Base-by-base conservation (phyloP, 768 basidiomycete genomes). In the Collybiopsis luxurians region DNA sequence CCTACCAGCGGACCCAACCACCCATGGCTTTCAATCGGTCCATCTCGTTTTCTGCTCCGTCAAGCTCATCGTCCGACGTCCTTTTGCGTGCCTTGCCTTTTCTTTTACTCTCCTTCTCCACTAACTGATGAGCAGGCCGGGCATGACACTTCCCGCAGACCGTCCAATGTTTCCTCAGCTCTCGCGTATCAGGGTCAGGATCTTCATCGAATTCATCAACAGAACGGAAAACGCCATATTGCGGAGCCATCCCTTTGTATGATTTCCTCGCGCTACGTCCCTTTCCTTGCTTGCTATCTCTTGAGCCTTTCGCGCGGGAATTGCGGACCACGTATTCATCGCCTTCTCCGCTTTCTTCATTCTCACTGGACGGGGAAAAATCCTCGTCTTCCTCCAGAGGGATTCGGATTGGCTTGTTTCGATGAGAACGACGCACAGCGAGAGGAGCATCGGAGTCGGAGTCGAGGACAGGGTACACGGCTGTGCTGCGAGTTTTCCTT, bases 1-100 rank as follows among this genome's bases (percentile, higher is more conserved):
- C 80, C 55, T 67, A 90, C 90, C 92, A 95, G 71, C 83, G 79
- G 60, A 93, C 83, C 92, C 92, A 95, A 26, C 92, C 92, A 12
- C 92, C 92, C 45, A 87, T 71, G 6, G 68, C 66, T 12, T 59
- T 70, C 10, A 84, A 70, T 47, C 71, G 74, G 36, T 83, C 80
- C 36, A 77, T 72, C 42, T 87, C 85, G 28, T 83, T 78, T 19
- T 80, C 83, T 9, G 73, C 74, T 43, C 77, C 75, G 49, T 83
- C 86, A 40, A 79, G 77, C 31, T 81, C 77, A 55, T 79, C 80
- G n/a, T 78, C 75, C 6, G 72, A 61, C 21, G 64, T 65, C 58
- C 71, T 74, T 60, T 71, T 77, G 66, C 71, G 80, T 50, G 69
- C 74, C 46, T 71, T 76, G 58, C 68, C 66, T 52, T 74, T 82